A percentile compares a stretch with the other conserved stretches of the same genome.
These are phyloP conservation scores for Corynespora cassiicola DNA, from an alignment of 2,329 filamentous ascomycete species.

Conservation along the genomic window DNA sequence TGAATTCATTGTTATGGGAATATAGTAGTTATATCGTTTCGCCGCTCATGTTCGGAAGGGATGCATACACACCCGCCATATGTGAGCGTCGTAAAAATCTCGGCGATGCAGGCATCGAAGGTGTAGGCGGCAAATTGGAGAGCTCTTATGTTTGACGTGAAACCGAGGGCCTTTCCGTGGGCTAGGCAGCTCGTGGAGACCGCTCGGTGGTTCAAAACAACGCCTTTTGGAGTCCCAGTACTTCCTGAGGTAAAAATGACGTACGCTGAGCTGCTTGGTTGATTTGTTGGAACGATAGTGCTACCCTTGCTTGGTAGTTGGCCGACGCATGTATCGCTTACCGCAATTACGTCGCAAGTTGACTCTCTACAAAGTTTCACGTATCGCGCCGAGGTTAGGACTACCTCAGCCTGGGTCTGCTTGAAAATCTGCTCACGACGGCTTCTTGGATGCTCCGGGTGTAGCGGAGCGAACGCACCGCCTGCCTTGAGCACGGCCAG, in stretches of 20 bases:
- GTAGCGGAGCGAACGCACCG: constrained; percentile 42
- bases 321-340: constrained; percentile 2
- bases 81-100: constrained; percentile 56
- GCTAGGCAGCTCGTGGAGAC: neutral
- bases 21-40: no score
- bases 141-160: neutral
- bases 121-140: constrained; percentile 51
- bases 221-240: constrained; percentile 77
- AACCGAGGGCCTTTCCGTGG: neutral
- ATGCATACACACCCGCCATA: constrained; percentile 57
- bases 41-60: constrained; percentile 58
- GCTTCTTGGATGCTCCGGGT: constrained; percentile 7
- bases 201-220: constrained; percentile 42
- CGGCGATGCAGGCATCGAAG: constrained; percentile 60
- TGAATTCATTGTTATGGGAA: no score
- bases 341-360: constrained; percentile 1
- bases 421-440: constrained; percentile 5
- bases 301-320: neutral
- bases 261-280: constrained; percentile 66
- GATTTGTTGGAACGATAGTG: constrained; percentile 4
- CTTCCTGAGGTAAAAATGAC: constrained; percentile 83
- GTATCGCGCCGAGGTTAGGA: constrained; percentile 2
- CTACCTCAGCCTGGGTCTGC: constrained; percentile 2
- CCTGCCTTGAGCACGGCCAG: constrained; percentile 51
- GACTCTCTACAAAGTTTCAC: neutral